These are phyloP conservation scores for Keithomyces neogunnii DNA, from an alignment of 2,329 filamentous ascomycete genomes.

Conservation along the genomic window DNA sequence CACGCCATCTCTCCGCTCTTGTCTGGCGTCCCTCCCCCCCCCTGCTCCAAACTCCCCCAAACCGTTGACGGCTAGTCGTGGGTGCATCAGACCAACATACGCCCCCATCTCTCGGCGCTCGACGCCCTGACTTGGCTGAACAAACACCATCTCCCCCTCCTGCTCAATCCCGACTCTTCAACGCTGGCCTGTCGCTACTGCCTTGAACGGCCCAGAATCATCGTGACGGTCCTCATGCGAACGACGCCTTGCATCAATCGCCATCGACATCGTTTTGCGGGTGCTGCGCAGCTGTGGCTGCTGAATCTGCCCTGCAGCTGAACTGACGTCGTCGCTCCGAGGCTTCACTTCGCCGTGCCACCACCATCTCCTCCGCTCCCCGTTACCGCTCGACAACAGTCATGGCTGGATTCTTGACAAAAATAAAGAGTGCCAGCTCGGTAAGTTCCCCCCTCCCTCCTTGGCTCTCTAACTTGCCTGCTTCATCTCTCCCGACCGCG, in stretches of 20 bases:
- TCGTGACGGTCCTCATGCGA: slow-evolving; percentile 1
- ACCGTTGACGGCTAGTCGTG: neutral
- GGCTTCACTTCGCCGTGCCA: neutral
- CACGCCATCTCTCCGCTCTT: neutral
- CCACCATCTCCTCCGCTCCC: neutral
- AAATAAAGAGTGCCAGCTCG: slow-evolving; percentile 46
- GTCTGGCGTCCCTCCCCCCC: neutral
- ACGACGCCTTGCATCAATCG: slow-evolving; percentile 11
- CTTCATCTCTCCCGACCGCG: neutral
- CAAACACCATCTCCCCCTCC: neutral
- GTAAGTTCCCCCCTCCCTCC: slow-evolving; percentile 31
- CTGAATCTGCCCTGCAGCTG: slow-evolving; percentile 15
- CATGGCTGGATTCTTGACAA: slow-evolving; percentile 53
- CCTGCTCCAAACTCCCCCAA: neutral
- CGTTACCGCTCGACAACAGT: slow-evolving; percentile 12
- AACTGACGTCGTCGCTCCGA: slow-evolving; percentile 3
- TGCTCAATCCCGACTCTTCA: neutral
- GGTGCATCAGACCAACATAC: slow-evolving; percentile 2
- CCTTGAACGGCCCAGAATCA: neutral
- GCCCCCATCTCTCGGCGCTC: slow-evolving; percentile 3
- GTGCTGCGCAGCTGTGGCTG: slow-evolving; percentile 26
- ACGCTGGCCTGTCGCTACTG: neutral
- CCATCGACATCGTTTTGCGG: slow-evolving; percentile 21
- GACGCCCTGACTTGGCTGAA: slow-evolving; percentile 1
- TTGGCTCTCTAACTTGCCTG: neutral